Conservation (phyloP, 805 yeast genomes). For the Metschnikowia cerradonensis region DNA sequence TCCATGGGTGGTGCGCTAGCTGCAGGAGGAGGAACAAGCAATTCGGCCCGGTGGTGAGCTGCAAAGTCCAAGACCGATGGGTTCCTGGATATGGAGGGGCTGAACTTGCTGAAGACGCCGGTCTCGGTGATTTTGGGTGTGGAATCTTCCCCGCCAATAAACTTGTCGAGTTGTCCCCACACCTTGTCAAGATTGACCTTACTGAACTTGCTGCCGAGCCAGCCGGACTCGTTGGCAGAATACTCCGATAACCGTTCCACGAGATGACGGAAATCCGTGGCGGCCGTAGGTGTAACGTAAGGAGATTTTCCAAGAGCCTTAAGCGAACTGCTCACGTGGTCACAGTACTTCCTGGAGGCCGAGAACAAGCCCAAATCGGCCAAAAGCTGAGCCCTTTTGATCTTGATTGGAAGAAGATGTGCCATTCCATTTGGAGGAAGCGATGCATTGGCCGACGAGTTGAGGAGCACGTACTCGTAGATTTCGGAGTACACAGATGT, state of each 20-base stretch:
- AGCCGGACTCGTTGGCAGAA: slow-evolving; percentile 47
- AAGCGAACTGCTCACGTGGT: slow-evolving; percentile 37
- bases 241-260: slow-evolving; percentile 45
- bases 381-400: slow-evolving; percentile 63
- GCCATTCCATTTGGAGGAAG: slow-evolving; percentile 41
- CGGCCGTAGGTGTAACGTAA: slow-evolving; percentile 20
- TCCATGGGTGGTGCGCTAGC: slow-evolving; percentile 10
- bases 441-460: slow-evolving; percentile 19
- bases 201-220: slow-evolving; percentile 59
- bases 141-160: slow-evolving; percentile 76
- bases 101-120: slow-evolving; percentile 67
- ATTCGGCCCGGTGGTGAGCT: slow-evolving; percentile 5
- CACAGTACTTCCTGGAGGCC: slow-evolving; percentile 64
- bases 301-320: slow-evolving; percentile 33
- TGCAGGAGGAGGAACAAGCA: slow-evolving; percentile 3
- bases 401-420: slow-evolving; percentile 56
- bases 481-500: slow-evolving; percentile 56
- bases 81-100: slow-evolving; percentile 63
- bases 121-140: slow-evolving; percentile 36
- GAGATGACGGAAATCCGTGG: slow-evolving; percentile 34
- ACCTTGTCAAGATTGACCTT: slow-evolving; percentile 74
- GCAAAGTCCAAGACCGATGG: slow-evolving; percentile 37
- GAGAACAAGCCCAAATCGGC: slow-evolving; percentile 60
- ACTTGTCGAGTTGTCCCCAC: slow-evolving; percentile 87
- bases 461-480: slow-evolving; percentile 52